Base-by-base conservation (phyloP, 2,329 filamentous ascomycete genomes). In the Penicillium brevicompactum region DNA sequence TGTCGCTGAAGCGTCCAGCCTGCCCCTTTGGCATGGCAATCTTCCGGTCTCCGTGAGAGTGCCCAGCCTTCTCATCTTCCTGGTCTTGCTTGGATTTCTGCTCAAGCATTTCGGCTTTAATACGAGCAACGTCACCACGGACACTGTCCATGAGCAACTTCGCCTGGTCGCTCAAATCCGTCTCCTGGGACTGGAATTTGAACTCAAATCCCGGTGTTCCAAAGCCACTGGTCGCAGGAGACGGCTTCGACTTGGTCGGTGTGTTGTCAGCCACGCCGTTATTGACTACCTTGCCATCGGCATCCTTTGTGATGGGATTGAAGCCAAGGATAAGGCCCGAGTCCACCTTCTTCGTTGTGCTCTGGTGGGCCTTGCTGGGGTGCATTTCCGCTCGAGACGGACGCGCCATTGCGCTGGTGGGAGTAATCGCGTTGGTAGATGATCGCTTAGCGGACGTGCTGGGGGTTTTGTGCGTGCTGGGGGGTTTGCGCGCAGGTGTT, bases 381-480 rank as follows among this genome's bases (percentile, higher is more conserved):
- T 97, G 92, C 92, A 97, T 97, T 72, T 96, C 92, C 56, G 87
- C 85, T 60, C 82, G 82, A 46, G 88, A 79, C 22, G 91, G 89
- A 76, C 89, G 88, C 5, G 86, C 82, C 4, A 86, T 85, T 13
- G 82, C 83, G 38, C 84, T 84, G 40, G 76, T 65, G 6, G 77
- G 67, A 2, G 68, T 70, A 49, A 67, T 70, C n/a, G 68, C 58
- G 22, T 70, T 68, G 16, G 59, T 49, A n/a, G 55, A 47, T 34
- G 66, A 61, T 40, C 55, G 58, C 22, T 67, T 67, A 13, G 44
- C 21, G 18, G 70, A 64, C 7, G 69, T 64, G 18, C 67, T 62
- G 43, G 73, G 64, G 13, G 70, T 65, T 57, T 71, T 70, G 37
- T 57, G 53, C 7, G 69, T 64, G 18, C 67, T 62, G 43, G 73